phyloP scores from a whole-genome alignment of 257 asterid genomes.

The Agastache rugosa region DNA sequence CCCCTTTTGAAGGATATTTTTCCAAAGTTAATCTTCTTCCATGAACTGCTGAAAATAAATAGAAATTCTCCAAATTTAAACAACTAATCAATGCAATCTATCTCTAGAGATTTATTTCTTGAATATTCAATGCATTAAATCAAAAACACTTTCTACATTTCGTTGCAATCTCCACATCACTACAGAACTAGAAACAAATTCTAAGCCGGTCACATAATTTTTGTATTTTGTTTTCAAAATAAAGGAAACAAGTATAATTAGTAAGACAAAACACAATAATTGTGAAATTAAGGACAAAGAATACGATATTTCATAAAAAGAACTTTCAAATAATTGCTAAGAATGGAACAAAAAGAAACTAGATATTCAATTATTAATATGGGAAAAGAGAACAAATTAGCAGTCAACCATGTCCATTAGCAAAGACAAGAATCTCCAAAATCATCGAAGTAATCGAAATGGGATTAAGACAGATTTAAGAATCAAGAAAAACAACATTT shows the following conservation, averaged over 20 bases:
- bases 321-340: conserved; percentile 32
- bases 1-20: background rate
- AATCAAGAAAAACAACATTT: background rate
- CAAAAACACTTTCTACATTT: background rate
- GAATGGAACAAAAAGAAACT: conserved; percentile 31
- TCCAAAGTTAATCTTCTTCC: background rate
- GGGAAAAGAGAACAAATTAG: conserved; percentile 32
- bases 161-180: background rate
- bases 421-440: conserved; percentile 35
- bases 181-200: background rate
- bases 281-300: conserved; percentile 26
- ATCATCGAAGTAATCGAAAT: conserved; percentile 24
- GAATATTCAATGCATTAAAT: background rate
- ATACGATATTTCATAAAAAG: background rate
- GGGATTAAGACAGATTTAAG: background rate
- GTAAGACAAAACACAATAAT: conserved; percentile 4
- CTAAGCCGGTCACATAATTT: background rate
- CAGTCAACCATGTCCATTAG: conserved; percentile 31
- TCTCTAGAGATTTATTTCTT: background rate
- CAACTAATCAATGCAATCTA: background rate
- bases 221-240: background rate
- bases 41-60: conserved; percentile 13
- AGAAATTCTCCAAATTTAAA: background rate
- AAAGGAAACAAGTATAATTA: background rate
- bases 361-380: conserved; percentile 33